These are phyloP conservation scores for Chrysoporthe austroafricana DNA, from an alignment of 2,329 filamentous ascomycete genomes.

Conservation along the genomic window DNA sequence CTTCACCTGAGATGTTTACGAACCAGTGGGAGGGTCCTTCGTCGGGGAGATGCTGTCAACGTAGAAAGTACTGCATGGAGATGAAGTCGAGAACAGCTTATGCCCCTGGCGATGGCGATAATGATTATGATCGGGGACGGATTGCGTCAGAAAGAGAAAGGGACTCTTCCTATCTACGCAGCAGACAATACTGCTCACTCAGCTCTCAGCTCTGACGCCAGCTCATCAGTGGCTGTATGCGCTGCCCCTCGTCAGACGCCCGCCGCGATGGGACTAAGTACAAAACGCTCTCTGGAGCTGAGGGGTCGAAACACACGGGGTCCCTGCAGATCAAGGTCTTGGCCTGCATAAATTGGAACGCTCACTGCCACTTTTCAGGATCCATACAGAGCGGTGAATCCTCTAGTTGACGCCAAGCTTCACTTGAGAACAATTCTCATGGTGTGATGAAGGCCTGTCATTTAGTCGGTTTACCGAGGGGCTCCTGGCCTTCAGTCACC, in stretches of 20 bases:
- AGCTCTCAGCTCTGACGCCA: not conserved
- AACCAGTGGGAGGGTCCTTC: not conserved
- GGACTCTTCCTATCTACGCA: not conserved
- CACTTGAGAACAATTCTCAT: slow-evolving; percentile 9
- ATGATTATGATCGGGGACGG: not conserved
- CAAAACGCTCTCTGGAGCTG: slow-evolving; percentile 8
- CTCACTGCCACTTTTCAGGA: slow-evolving; percentile 25
- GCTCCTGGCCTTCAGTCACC: not conserved
- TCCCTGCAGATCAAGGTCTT: slow-evolving; percentile 26
- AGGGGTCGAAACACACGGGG: slow-evolving; percentile 25
- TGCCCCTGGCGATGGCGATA: not conserved
- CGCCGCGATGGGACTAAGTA: not conserved
- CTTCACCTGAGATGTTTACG: not conserved
- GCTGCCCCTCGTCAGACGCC: slow-evolving; percentile 15
- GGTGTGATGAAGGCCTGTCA: slow-evolving; percentile 14
- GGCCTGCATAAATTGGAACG: slow-evolving; percentile 27
- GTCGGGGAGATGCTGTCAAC: not conserved
- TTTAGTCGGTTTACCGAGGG: not conserved
- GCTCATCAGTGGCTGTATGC: slow-evolving; percentile 1
- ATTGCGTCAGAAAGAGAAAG: not conserved
- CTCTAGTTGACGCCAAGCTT: slow-evolving; percentile 2
- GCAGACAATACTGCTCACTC: not conserved
- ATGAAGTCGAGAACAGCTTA: not conserved
- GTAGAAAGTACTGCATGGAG: not conserved
- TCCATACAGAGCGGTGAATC: slow-evolving; percentile 28